A percentile compares a stretch with the other conserved stretches of the same genome.
Conservation (phyloP, 345 rosid genomes). For the Citrus unshiu region DNA sequence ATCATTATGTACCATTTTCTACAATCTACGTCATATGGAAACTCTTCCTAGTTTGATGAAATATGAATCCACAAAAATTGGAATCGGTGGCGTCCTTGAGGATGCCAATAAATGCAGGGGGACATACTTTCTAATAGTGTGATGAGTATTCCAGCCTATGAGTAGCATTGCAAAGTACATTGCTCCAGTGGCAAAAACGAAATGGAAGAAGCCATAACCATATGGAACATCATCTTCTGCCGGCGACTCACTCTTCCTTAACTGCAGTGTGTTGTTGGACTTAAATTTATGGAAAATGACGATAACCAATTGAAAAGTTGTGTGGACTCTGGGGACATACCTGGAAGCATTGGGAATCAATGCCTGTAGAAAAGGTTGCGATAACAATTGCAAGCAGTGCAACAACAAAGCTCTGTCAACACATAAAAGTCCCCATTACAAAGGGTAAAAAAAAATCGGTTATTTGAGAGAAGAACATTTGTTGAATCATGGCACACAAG, state of each 20-base stretch:
- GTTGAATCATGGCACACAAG: too few relatives aligned
- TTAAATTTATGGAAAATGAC: not conserved
- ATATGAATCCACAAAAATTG: not conserved
- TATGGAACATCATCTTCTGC: constrained; percentile 73
- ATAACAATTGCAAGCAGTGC: constrained; percentile 84
- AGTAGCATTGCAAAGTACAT: constrained; percentile 96
- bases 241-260: constrained; percentile 46
- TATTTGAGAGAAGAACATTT: not conserved
- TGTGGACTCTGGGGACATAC: constrained; percentile 30
- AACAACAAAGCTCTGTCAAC: constrained; percentile 75
- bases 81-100: not conserved
- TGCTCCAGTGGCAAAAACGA: constrained; percentile 94
- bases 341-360: constrained; percentile 94
- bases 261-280: constrained; percentile 34
- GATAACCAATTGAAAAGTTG: not conserved
- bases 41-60: not conserved
- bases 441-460: not conserved
- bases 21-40: not conserved
- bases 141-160: constrained; percentile 94
- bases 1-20: not conserved
- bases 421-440: not conserved
- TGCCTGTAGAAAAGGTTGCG: constrained; percentile 95
- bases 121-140: constrained; percentile 66
- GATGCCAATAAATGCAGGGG: not conserved
- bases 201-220: constrained; percentile 96